Base-by-base conservation (phyloP, 306 rosid genomes). In the Acmispon strigosus region DNA sequence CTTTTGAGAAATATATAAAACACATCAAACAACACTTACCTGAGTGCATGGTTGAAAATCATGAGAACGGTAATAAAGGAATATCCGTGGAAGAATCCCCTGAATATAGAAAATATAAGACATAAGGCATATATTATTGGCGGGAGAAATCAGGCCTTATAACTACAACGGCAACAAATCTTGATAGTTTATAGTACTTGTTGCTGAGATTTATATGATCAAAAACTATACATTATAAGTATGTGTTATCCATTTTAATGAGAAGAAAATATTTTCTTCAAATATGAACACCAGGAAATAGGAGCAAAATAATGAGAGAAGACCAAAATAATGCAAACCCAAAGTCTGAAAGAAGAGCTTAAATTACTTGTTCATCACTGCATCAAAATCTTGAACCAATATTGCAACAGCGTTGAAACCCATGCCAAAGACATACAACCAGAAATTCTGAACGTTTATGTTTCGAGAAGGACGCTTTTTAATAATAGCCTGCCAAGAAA, bases 51-150 rank as follows among this genome's bases (percentile, higher is more conserved):
- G 75, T 93, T 93, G 79, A 90, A 64, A 82, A 93, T 93, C 98
- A 93, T 93, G 62, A 93, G 82, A 69, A 93, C 82, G 3, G 96
- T 93, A 70, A 93, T 84, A 71, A 89, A 81, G 4, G 98, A 84
- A 83, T 93, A 93, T 57, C 97, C 98, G 70, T 90, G 88, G 77
- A 90, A 88, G 83, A 93, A 90, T 60, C 98, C 97, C 96, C 98
- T 93, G 81, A 77, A 81, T 37, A 77, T 15, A 54, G 75, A 80
- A 55, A 70, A 50, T 43, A 69, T 32, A 59, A 66, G 62, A 55
- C 58, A 54, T 80, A 27, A 69, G 71, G 16, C 53, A 68, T 47
- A 32, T 62, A 83, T 48, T 20, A 55, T 32, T 29, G 49, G 66
- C 29, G 37, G 17, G 61, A 63, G 29, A 48, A 32, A n/a, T 50